Conservation (phyloP, 371 early-diverging fungal species). For the Apophysomyces trapeziformis region DNA sequence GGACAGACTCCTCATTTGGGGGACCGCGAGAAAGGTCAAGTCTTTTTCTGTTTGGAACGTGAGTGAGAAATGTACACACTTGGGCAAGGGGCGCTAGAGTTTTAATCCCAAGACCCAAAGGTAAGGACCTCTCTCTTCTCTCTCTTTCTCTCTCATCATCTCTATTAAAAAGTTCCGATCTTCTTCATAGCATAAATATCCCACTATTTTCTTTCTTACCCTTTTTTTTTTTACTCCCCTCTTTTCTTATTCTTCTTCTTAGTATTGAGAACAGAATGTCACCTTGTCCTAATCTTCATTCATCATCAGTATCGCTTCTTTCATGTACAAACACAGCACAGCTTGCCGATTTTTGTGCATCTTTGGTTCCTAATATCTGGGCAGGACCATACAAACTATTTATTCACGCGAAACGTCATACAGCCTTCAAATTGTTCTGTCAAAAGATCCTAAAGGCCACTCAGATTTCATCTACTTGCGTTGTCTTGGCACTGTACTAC, state of each 20-base stretch:
- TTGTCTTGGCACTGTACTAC: slow-evolving; percentile 46
- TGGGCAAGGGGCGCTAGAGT: slow-evolving; percentile 10
- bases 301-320: slow-evolving; percentile 19
- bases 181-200: slow-evolving; percentile 13
- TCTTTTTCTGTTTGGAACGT: slow-evolving; percentile 9
- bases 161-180: slow-evolving; percentile 14
- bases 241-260: slow-evolving; percentile 11
- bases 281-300: slow-evolving; percentile 13
- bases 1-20: slow-evolving; percentile 8
- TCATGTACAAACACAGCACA: slow-evolving; percentile 34
- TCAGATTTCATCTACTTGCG: slow-evolving; percentile 48
- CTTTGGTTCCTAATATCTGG: slow-evolving; percentile 55
- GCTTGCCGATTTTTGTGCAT: slow-evolving; percentile 49
- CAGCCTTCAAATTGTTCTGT: slow-evolving; percentile 50
- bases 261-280: neutral
- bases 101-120: slow-evolving; percentile 6
- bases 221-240: slow-evolving; percentile 10
- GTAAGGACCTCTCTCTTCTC: neutral
- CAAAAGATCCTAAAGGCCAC: slow-evolving; percentile 57
- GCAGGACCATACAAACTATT: slow-evolving; percentile 32
- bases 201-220: slow-evolving; percentile 9
- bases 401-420: slow-evolving; percentile 37
- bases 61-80: neutral
- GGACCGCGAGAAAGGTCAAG: slow-evolving; percentile 4
- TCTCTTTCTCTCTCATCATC: neutral